Conservation (phyloP, 1,284 basidiomycete genomes). For the Hemileia vastatrix region DNA sequence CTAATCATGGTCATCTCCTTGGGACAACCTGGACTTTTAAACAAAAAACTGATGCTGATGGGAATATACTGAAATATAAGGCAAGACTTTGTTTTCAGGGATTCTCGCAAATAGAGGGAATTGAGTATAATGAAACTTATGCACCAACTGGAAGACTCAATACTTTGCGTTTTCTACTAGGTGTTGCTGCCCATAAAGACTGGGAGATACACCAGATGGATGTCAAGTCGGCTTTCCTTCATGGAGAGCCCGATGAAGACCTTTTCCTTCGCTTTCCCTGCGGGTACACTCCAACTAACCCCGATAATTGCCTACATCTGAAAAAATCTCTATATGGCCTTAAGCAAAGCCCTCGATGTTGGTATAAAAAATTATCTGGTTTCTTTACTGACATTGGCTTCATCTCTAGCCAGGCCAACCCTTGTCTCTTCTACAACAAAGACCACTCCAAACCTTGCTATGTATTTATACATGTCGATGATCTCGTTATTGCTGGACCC, state of each 20-base stretch:
- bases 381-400: neutral
- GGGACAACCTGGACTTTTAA: slow-evolving; percentile 48
- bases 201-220: slow-evolving; percentile 3
- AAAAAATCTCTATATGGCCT: slow-evolving; percentile 2
- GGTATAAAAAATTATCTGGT: neutral
- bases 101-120: slow-evolving; percentile 47
- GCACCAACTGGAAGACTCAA: neutral
- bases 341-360: neutral
- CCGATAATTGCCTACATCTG: neutral
- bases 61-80: slow-evolving; percentile 44
- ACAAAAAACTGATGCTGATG: slow-evolving; percentile 44
- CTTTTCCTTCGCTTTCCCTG: neutral
- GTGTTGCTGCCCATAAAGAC: neutral
- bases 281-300: too few relatives aligned
- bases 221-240: neutral
- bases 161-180: neutral
- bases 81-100: slow-evolving; percentile 48
- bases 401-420: neutral
- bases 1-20: too few relatives aligned
- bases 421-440: neutral
- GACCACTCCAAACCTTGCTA: neutral
- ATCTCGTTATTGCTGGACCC: neutral
- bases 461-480: neutral
- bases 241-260: neutral
- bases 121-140: slow-evolving; percentile 24